Evolutionary conservation across 2,329 filamentous ascomycete genomes (phyloP).

Genomic region (Aureobasidium sp.): DNA sequence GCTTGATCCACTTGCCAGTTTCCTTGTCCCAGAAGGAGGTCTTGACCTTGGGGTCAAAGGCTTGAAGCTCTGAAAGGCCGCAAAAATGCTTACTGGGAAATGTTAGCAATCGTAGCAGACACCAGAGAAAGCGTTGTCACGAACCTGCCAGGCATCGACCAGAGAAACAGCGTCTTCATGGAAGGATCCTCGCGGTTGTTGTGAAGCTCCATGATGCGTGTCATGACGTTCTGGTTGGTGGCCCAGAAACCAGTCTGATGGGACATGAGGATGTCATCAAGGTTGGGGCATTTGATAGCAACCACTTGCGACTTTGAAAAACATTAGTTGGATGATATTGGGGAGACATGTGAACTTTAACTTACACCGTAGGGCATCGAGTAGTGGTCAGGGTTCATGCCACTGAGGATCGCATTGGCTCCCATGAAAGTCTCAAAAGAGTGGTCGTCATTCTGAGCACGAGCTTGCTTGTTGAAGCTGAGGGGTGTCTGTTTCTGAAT

Average conservation of each 20-base stretch:
- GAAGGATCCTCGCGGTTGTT: neutral
- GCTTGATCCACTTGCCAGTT: neutral
- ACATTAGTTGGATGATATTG: neutral
- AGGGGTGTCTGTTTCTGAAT: neutral
- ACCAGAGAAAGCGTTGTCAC: neutral
- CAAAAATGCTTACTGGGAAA: constrained; percentile 10
- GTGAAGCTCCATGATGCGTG: constrained; percentile 8
- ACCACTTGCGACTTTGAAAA: constrained; percentile 5
- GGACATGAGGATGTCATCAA: constrained; percentile 5
- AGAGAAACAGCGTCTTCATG: constrained; percentile 9
- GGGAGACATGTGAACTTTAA: neutral
- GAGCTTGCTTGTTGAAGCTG: constrained; percentile 12
- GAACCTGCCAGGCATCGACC: constrained; percentile 13
- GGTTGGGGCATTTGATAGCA: neutral
- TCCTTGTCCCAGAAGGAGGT: constrained; percentile 10
- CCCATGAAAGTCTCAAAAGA: constrained; percentile 22
- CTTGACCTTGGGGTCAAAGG: neutral
- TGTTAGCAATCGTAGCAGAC: neutral
- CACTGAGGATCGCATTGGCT: constrained; percentile 22
- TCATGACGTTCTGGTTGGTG: neutral
- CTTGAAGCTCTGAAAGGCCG: constrained; percentile 11
- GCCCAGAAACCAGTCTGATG: constrained; percentile 12
- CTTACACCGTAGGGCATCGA: constrained; percentile 11
- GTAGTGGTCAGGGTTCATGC: constrained; percentile 10
- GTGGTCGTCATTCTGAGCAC: neutral